Conservation (phyloP, 352 stramenopile species). For the Globisporangium camurandrum region DNA sequence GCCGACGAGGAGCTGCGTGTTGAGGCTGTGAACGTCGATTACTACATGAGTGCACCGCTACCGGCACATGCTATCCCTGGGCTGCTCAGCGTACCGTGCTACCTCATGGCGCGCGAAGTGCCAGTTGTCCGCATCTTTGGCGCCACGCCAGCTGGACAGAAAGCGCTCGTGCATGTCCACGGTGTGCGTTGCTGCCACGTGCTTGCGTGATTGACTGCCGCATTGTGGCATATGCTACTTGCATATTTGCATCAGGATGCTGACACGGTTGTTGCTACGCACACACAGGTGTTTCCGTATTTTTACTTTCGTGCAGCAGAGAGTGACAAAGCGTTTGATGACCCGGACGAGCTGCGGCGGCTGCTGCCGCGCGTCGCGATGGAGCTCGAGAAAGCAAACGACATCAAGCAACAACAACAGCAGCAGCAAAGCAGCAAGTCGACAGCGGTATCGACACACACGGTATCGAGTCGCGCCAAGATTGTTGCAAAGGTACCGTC, state of each 20-base stretch:
- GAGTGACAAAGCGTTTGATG: conserved; percentile 57
- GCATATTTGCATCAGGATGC: too few relatives aligned
- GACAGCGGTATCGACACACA: conserved; percentile 5
- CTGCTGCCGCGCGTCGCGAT: conserved; percentile 63
- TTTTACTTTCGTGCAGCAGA: conserved; percentile 83
- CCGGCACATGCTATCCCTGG: conserved; percentile 31
- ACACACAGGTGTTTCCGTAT: conserved; percentile 83
- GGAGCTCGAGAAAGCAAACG: conserved; percentile 58
- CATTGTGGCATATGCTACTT: too few relatives aligned
- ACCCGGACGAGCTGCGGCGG: conserved; percentile 36
- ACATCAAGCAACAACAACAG: conserved; percentile 34
- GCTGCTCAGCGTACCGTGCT: conserved; percentile 55
- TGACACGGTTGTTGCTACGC: too few relatives aligned
- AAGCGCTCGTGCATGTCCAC: conserved; percentile 85
- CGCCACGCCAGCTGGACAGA: conserved; percentile 85
- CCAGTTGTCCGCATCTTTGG: conserved; percentile 88
- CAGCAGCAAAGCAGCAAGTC: conserved; percentile 4
- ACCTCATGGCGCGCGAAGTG: conserved; percentile 54
- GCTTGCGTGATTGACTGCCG: too few relatives aligned
- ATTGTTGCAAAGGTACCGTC: conserved; percentile 59
- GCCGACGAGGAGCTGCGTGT: conserved; percentile 47
- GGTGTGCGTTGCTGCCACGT: too few relatives aligned
- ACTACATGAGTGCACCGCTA: conserved; percentile 70
- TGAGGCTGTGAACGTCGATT: conserved; percentile 74
- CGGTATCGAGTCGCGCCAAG: conserved; percentile 10